These are phyloP conservation scores for Neurospora sp. DNA, from an alignment of 495 filamentous ascomycete genomes.

Conservation along the genomic window DNA sequence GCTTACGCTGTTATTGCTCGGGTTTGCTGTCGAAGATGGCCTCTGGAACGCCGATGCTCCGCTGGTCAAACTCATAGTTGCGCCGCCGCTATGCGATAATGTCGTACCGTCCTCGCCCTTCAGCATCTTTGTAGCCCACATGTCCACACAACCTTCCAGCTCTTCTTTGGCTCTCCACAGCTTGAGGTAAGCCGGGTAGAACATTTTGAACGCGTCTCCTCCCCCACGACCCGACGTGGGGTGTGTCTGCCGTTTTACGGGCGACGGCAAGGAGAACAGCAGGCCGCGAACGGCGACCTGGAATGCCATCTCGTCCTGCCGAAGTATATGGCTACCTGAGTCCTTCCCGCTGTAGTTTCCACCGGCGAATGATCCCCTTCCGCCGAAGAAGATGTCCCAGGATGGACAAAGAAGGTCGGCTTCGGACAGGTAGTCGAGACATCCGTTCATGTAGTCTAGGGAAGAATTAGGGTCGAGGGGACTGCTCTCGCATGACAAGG, in stretches of 20 bases:
- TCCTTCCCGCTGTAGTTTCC: slow-evolving; percentile 34
- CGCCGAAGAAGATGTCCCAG: slow-evolving; percentile 44
- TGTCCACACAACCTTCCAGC: slow-evolving; percentile 56
- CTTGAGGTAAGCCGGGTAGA: slow-evolving; percentile 69
- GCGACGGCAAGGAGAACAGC: slow-evolving; percentile 70
- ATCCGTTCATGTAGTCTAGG: slow-evolving; percentile 59
- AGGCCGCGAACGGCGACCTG: slow-evolving; percentile 79
- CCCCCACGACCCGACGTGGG: slow-evolving; percentile 32
- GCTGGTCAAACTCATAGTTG: slow-evolving; percentile 16
- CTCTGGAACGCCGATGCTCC: slow-evolving; percentile 36
- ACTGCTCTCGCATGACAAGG: slow-evolving; percentile 62
- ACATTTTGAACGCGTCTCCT: slow-evolving; percentile 68
- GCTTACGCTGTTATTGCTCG: slow-evolving; percentile 1
- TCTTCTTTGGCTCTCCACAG: slow-evolving; percentile 74
- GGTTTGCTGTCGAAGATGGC: slow-evolving; percentile 17
- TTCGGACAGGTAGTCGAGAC: slow-evolving; percentile 77
- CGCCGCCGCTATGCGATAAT: not conserved
- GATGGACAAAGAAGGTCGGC: slow-evolving; percentile 68
- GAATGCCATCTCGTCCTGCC: slow-evolving; percentile 88
- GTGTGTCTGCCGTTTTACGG: slow-evolving; percentile 57
- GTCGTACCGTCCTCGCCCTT: slow-evolving; percentile 33
- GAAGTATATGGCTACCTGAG: slow-evolving; percentile 58
- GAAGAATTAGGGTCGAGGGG: slow-evolving; percentile 36
- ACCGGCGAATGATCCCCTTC: slow-evolving; percentile 29
- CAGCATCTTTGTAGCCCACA: slow-evolving; percentile 50